Evolutionary conservation across 1,139 yeast genomes (phyloP).

Genomic region (Candida neerlandica): DNA sequence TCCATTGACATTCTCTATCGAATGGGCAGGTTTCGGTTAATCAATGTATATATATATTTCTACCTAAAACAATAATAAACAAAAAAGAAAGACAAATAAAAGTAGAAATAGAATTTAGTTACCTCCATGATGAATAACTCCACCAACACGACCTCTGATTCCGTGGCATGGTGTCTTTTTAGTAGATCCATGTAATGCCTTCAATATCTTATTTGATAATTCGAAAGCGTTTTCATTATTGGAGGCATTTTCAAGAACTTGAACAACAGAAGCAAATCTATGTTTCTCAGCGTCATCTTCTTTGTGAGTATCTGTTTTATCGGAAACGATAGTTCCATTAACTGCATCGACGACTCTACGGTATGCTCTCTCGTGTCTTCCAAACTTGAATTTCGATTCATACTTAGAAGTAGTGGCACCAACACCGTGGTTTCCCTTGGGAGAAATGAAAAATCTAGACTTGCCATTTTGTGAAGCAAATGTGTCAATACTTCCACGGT

Average conservation of each 20-base stretch:
- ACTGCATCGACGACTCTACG: constrained; percentile 44
- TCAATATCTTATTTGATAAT: neutral
- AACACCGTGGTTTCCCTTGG: constrained; percentile 53
- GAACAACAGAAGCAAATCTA: neutral
- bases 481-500: constrained; percentile 21
- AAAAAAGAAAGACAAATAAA: neutral
- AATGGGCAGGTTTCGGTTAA: constrained; percentile 83
- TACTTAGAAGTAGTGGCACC: constrained; percentile 46
- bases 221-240: neutral
- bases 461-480: constrained; percentile 45
- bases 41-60: neutral
- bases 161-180: constrained; percentile 1
- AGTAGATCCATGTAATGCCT: neutral
- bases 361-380: constrained; percentile 27
- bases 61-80: neutral
- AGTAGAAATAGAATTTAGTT: neutral
- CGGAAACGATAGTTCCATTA: constrained; percentile 38
- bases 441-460: constrained; percentile 46
- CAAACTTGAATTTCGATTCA: constrained; percentile 27
- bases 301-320: constrained; percentile 15
- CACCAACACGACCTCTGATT: neutral
- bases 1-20: constrained; percentile 57
- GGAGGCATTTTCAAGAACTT: neutral
- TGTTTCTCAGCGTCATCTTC: neutral
- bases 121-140: neutral